Base-by-base conservation (phyloP, 2,329 filamentous ascomycete species). In the Epichloe sibirici region DNA sequence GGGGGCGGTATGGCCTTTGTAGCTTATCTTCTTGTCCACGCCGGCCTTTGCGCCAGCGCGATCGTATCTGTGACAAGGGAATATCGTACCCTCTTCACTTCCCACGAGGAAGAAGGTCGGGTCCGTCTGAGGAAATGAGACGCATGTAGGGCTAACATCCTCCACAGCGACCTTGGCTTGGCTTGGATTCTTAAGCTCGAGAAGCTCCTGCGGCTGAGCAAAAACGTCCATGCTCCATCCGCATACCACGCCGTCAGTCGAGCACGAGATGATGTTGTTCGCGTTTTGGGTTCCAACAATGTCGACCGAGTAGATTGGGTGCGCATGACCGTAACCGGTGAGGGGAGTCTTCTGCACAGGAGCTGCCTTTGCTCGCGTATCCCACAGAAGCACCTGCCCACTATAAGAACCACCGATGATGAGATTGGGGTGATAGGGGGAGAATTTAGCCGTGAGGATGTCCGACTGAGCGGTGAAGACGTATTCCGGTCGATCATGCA, bases 191-290 rank as follows among this genome's bases (percentile, higher is more conserved):
- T 84, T 85, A 12, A 98, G 77, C 62, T 95, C 89, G 43, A 98
- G 81, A 52, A 90, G 85, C 72, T 98, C 93, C 69, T 97, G 91
- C 0, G 93, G 93, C 68, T 96, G 89, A 1, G 91, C 89, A 55
- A 98, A 86, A 82, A 98, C 97, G 67, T 98, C 94, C 57, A 96
- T 89, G 52, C 88, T 90, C 93, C 93, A 98, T 47, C 90, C 88
- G 68, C 93, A 98, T 43, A 97, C 89, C 9, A 95, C 89, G 51
- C 93, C 93, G 64, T 98, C 93, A 0, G 93, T 98, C 1, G 90
- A 96, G 66, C 89, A 91, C 37, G 90, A 96, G 61, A 98, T 87
- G 65, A 98, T 95, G 68, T 97, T 98, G 73, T 96, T 95, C 54
- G 93, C 93, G 66, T 98, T 98, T 65, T 97, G 93, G 0, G 94